A percentile compares a stretch with the other conserved stretches of the same genome.
Evolutionary conservation across 2,329 filamentous ascomycete genomes (phyloP).

Genomic region (Paecilomyces dactylethromorphus): DNA sequence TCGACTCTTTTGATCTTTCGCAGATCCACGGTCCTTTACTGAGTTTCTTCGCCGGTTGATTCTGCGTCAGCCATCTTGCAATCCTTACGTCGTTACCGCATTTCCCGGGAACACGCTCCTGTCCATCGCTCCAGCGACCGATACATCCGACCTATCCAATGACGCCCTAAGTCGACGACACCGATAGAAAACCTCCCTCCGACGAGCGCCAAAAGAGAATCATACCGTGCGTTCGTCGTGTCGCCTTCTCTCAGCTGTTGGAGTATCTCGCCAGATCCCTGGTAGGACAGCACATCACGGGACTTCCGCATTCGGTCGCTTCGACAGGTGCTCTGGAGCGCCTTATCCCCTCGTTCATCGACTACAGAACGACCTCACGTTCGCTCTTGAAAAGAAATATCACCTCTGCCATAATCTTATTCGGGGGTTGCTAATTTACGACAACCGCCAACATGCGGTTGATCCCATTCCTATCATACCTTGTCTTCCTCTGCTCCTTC

Average conservation of each 20-base stretch:
- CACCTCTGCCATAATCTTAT: slow-evolving; percentile 1
- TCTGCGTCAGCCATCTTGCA: not conserved
- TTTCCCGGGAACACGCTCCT: not conserved
- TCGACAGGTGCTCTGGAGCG: slow-evolving; percentile 28
- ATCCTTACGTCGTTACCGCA: slow-evolving; percentile 1
- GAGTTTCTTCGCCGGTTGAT: slow-evolving; percentile 4
- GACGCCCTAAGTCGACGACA: not conserved
- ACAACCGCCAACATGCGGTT: slow-evolving; percentile 24
- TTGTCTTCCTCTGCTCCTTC: slow-evolving; percentile 29
- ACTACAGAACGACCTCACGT: not conserved
- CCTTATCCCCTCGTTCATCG: slow-evolving; percentile 12
- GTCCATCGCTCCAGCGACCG: not conserved
- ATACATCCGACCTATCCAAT: not conserved
- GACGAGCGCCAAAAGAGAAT: not conserved
- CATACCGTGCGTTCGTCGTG: not conserved
- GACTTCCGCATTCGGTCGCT: slow-evolving; percentile 29
- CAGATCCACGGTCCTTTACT: slow-evolving; percentile 7
- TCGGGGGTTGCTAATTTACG: slow-evolving; percentile 21
- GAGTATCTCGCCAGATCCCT: not conserved
- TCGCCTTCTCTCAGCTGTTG: not conserved
- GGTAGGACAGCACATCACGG: slow-evolving; percentile 5
- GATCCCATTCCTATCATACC: slow-evolving; percentile 24
- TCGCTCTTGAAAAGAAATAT: not conserved
- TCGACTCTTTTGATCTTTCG: slow-evolving; percentile 8
- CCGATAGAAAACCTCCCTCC: not conserved